Base-by-base conservation (phyloP, 345 rosid genomes). In the Adansonia digitata region DNA sequence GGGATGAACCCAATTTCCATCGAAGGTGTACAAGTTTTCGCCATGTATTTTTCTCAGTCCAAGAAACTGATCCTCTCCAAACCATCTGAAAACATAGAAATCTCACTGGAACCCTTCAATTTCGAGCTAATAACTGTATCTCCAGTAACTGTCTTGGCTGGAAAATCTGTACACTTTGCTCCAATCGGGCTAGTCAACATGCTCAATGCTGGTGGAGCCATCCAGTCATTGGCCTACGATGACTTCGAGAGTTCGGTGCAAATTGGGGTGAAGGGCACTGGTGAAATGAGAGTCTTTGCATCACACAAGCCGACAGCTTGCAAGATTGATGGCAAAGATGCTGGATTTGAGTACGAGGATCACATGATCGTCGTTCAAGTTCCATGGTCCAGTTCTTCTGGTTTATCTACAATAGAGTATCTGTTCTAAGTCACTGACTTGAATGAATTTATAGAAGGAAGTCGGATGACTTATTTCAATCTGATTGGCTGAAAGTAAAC, bases 151-250 rank as follows among this genome's bases (percentile, higher is more conserved):
- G 56, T 67, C 45, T 78, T 91, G 43, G 48, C 65, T 9, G 83
- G 82, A 7, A 88, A 82, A 22, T 69, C 84, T 0, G 84, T 85
- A 55, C 87, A 81, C 40, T 93, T 95, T 59, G 97, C 99, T 2
- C 98, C 98, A 0, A 85, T 93, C 34, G 97, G 99, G 13, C 80
- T 93, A 34, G 89, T 84, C 72, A 89, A 91, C 85, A 95, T 93
- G 99, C 94, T 93, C 55, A 95, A 95, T 82, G 73, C 84, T 2
- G 97, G 99, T 2, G 99, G 98, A 1, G 97, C 99, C 4, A 79
- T 93, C 59, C 88, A 77, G 51, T 88, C 93, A 24, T 6, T 89
- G 81, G 72, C 64, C 24, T 83, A 82, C 49, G 49, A 75, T 34
- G 86, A 79, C 0, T 59, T 45, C 5, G 31, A 61, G 1, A 53